phyloP scores from a whole-genome alignment of 148 eudicot species.

The Camellia japonica region DNA sequence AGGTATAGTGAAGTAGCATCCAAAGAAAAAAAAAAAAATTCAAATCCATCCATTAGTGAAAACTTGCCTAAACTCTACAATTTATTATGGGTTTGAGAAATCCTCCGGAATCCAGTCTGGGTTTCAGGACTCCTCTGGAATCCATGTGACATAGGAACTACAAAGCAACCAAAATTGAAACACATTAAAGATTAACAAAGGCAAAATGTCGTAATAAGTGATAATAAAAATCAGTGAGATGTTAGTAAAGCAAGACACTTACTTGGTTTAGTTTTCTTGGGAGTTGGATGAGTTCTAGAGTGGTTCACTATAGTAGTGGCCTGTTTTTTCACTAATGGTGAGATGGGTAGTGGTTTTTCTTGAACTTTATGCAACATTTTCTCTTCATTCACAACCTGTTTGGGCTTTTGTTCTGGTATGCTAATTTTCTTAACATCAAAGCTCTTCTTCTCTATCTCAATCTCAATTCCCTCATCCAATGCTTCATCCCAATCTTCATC shows the following conservation, averaged over 20 bases:
- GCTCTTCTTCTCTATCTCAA: conserved; percentile 24
- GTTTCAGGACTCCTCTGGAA: conserved; percentile 33
- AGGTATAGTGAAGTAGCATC: neutral
- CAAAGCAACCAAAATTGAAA: neutral
- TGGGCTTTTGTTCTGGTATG: conserved; percentile 25
- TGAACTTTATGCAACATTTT: conserved; percentile 25
- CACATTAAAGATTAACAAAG: neutral
- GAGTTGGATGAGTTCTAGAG: conserved; percentile 26
- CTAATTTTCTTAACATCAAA: conserved; percentile 36
- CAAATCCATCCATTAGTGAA: neutral
- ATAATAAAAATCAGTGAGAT: neutral
- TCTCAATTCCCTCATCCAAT: conserved; percentile 22
- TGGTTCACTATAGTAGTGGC: conserved; percentile 26
- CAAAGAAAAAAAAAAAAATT: neutral
- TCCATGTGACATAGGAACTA: conserved; percentile 27
- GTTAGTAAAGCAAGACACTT: neutral
- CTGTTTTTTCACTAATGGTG: conserved; percentile 33
- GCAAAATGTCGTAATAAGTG: neutral
- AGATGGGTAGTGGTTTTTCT: conserved; percentile 26
- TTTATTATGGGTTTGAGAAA: conserved; percentile 41
- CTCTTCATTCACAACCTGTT: conserved; percentile 28
- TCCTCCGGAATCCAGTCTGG: conserved; percentile 34
- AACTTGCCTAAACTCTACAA: conserved; percentile 57
- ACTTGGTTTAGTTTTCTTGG: conserved; percentile 41
- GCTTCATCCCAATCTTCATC: conserved; percentile 29